Percentiles rank a stretch among this genome's conserved stretches.
Evolutionary conservation across 176 grass and related monocot genomes (phyloP).

Genomic region (Typha latifolia): DNA sequence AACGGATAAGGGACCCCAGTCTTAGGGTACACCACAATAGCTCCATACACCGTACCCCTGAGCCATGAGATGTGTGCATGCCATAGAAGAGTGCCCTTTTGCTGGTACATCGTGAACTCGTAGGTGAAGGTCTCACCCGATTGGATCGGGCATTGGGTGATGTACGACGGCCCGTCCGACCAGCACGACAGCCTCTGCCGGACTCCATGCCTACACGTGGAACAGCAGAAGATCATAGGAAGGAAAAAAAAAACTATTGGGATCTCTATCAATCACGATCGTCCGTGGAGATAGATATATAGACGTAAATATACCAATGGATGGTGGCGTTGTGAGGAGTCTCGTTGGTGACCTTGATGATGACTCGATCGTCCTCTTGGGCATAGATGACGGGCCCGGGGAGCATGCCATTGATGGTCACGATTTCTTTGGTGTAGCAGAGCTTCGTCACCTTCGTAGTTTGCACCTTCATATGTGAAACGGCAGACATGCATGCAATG

Average conservation of each 20-base stretch:
- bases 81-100: constrained; percentile 84
- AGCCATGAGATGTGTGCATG: constrained; percentile 86
- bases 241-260: too few species aligned
- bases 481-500: background rate
- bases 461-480: constrained; percentile 16
- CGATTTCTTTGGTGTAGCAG: constrained; percentile 21
- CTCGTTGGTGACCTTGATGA: constrained; percentile 32
- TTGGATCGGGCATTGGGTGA: constrained; percentile 81
- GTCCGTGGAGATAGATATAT: too few species aligned
- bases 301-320: constrained; percentile 32
- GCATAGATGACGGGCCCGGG: constrained; percentile 13
- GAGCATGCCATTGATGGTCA: constrained; percentile 18
- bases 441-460: constrained; percentile 16
- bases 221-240: background rate
- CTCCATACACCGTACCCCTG: constrained; percentile 56
- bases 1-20: constrained; percentile 50
- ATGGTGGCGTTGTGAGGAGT: constrained; percentile 16
- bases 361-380: constrained; percentile 15
- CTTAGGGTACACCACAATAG: constrained; percentile 60
- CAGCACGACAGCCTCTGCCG: constrained; percentile 49
- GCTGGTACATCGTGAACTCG: constrained; percentile 39
- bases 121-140: constrained; percentile 39
- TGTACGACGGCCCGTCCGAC: constrained; percentile 63
- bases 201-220: constrained; percentile 48
- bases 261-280: too few species aligned